Conservation (phyloP, 306 rosid species). For the Rosa chinensis region DNA sequence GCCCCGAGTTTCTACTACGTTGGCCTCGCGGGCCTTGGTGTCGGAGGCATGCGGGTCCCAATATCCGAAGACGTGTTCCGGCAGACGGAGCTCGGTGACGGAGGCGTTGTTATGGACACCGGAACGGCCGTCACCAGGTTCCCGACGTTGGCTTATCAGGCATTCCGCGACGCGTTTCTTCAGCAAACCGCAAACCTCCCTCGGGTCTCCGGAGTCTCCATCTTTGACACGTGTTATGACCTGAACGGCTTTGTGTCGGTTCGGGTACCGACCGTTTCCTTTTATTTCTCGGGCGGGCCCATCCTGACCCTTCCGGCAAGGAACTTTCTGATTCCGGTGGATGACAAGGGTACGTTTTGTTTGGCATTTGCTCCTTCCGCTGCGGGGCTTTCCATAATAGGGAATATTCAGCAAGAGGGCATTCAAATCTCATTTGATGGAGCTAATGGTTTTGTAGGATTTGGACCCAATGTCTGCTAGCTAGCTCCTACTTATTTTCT, state of each 20-base stretch:
- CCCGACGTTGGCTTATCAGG: constrained; percentile 57
- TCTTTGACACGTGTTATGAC: constrained; percentile 78
- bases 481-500: too few relatives aligned
- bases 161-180: constrained; percentile 58
- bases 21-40: constrained; percentile 74
- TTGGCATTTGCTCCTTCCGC: constrained; percentile 71
- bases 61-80: constrained; percentile 51
- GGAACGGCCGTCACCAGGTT: constrained; percentile 89
- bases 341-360: constrained; percentile 71
- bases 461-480: constrained; percentile 73
- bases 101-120: constrained; percentile 92
- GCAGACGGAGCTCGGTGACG: constrained; percentile 50
- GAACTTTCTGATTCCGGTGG: constrained; percentile 70
- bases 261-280: constrained; percentile 85
- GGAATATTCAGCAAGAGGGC: constrained; percentile 91
- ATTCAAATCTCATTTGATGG: constrained; percentile 80
- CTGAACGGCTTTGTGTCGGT: constrained; percentile 70
- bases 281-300: constrained; percentile 79
- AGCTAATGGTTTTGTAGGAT: constrained; percentile 83
- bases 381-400: constrained; percentile 61
- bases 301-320: constrained; percentile 72
- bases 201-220: constrained; percentile 54
- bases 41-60: constrained; percentile 61
- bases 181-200: constrained; percentile 70
- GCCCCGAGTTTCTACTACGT: constrained; percentile 78